phyloP scores from a whole-genome alignment of 2,329 filamentous ascomycete species.

The Monosporascus sp. region DNA sequence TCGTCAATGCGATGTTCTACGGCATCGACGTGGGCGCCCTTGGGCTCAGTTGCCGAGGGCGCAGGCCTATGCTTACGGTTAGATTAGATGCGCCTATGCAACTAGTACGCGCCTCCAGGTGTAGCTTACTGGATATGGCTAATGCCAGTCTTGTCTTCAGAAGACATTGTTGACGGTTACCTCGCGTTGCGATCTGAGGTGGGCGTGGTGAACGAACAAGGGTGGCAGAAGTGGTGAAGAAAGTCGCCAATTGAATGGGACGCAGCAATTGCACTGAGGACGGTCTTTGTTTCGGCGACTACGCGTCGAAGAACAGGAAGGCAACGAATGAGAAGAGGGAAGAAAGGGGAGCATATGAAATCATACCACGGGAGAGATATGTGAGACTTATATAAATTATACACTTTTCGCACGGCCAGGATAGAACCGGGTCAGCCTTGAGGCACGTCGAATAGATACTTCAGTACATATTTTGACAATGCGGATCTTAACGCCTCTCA shows the following conservation, averaged over 20 bases:
- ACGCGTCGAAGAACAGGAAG: neutral
- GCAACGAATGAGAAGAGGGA: neutral
- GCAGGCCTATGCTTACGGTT: neutral
- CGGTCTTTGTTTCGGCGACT: neutral
- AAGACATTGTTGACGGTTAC: neutral
- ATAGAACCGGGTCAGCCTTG: neutral
- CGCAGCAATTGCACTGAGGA: no score
- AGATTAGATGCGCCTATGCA: neutral
- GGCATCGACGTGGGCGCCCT: conserved; percentile 19
- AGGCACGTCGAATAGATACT: neutral
- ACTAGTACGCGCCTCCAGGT: neutral
- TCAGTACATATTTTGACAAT: neutral
- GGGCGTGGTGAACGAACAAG: neutral
- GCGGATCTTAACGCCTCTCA: neutral
- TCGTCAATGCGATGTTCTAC: conserved; percentile 27
- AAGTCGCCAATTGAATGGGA: no score
- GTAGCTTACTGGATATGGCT: neutral
- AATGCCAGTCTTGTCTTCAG: neutral
- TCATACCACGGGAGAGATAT: neutral
- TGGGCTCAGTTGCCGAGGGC: conserved; percentile 15
- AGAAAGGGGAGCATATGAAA: neutral
- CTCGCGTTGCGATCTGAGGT: neutral
- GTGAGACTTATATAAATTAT: neutral
- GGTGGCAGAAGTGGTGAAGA: neutral
- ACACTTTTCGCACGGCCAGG: no score